A percentile compares a stretch with the other conserved stretches of the same genome.
phyloP scores from a whole-genome alignment of 2,329 filamentous ascomycete genomes.

The Monosporascus sp. region DNA sequence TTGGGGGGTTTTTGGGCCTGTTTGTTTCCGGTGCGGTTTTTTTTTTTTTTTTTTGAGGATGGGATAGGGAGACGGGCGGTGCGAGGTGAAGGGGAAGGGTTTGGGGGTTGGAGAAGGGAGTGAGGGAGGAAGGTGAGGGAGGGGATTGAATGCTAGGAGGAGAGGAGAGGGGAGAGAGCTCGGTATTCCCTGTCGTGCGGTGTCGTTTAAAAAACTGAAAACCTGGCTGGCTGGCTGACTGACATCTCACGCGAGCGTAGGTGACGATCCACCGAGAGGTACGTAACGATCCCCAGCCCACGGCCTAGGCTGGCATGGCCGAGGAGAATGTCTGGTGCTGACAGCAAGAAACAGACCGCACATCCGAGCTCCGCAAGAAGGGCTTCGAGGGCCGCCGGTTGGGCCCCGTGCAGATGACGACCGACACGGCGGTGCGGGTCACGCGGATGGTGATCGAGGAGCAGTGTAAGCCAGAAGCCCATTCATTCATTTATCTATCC shows the following conservation, averaged over 20 bases:
- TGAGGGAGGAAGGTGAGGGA: background rate
- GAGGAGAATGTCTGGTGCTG: too few species aligned
- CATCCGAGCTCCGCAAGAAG: constrained; percentile 90
- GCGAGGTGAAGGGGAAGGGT: background rate
- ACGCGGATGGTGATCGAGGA: constrained; percentile 85
- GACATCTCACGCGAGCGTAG: constrained; percentile 37
- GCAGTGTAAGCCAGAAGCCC: constrained; percentile 55
- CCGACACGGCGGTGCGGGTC: constrained; percentile 91
- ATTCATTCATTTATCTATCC: background rate
- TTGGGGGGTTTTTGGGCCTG: too few species aligned
- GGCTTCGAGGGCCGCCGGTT: constrained; percentile 84
- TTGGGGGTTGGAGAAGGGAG: background rate
- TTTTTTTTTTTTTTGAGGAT: too few species aligned
- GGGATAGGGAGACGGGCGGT: too few species aligned
- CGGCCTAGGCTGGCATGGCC: background rate
- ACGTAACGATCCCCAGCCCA: constrained; percentile 26
- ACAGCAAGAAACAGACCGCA: constrained; percentile 61
- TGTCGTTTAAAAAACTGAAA: background rate
- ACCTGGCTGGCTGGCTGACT: background rate
- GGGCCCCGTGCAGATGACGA: constrained; percentile 95
- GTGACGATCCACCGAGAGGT: constrained; percentile 92
- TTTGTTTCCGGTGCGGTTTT: too few species aligned
- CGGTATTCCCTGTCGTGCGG: too few species aligned
- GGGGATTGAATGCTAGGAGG: too few species aligned
- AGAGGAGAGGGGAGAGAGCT: too few species aligned